Base-by-base conservation (phyloP, 306 rosid species). In the Comarum palustre region DNA sequence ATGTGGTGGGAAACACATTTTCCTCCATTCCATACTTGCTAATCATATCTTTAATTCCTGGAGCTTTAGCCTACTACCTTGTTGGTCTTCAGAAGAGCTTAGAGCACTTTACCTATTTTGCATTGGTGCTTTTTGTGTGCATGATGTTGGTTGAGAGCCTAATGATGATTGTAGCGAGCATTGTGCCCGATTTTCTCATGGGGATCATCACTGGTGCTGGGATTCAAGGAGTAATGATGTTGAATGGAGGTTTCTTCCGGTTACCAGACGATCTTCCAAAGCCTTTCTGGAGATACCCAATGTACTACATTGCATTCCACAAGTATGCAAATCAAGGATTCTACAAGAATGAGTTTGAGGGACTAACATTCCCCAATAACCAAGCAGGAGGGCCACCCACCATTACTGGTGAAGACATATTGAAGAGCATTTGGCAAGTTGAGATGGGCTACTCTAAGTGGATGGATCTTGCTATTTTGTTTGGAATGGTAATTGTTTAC, bases 271-370 rank as follows among this genome's bases (percentile, higher is more conserved):
- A 89, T 72, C 85, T 89, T 43, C 96, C 96, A 6, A 84, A 73
- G 20, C 84, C 89, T 0, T 79, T 90, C 34, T 87, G 90, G 92
- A 82, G 72, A 77, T 90, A 86, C 71, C 96, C 90, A 31, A 63
- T 84, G 84, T 77, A 77, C 66, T 84, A 86, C 69, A 81, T 87
- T 58, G 80, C 96, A 6, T 84, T 90, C 74, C 86, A 85, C 77
- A 86, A 77, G 80, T 90, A 86, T 62, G 90, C 96, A 31, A 78
- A 78, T 71, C 87, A 86, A 82, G 92, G 89, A 34, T 75, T 86
- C 72, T 86, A 80, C 81, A 90, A 87, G 78, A 89, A 90, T 47
- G 96, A 85, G 80, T 90, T 85, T 72, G 81, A 77, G 48, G 90
- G 86, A 12, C 61, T 83, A 15, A 75, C 60, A n/a, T 89, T 89